These are phyloP conservation scores for Kodamaea hsintzibuensis DNA, from an alignment of 805 yeast genomes.

Conservation along the genomic window DNA sequence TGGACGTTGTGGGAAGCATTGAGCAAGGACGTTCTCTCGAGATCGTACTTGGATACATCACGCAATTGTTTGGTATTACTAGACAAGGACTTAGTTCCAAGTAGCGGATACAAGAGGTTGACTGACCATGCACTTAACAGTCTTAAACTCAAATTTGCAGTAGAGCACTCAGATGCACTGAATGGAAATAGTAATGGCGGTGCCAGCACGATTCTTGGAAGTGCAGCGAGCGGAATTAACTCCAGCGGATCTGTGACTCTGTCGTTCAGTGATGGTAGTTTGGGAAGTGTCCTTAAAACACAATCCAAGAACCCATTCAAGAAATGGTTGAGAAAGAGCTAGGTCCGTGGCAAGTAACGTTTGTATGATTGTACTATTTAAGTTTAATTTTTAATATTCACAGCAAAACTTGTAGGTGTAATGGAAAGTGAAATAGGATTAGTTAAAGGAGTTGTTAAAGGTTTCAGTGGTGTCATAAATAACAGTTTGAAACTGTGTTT, in stretches of 20 bases:
- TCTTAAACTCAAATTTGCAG: slow-evolving; percentile 33
- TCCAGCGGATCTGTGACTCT: slow-evolving; percentile 15
- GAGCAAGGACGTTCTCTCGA: slow-evolving; percentile 29
- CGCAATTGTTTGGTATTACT: slow-evolving; percentile 32
- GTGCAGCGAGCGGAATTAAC: neutral
- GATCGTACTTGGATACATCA: slow-evolving; percentile 31
- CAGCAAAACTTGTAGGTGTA: neutral
- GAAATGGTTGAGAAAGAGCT: slow-evolving; percentile 36
- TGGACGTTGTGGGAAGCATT: slow-evolving; percentile 38
- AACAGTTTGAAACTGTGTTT: too few species aligned
- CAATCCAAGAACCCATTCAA: slow-evolving; percentile 39
- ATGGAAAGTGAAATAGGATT: too few species aligned
- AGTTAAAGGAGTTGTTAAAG: too few species aligned
- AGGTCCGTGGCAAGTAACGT: neutral
- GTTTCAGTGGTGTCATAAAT: too few species aligned
- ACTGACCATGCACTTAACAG: slow-evolving; percentile 30
- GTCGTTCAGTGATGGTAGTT: slow-evolving; percentile 25
- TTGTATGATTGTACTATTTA: neutral
- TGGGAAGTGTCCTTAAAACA: slow-evolving; percentile 23
- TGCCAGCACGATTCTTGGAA: slow-evolving; percentile 2
- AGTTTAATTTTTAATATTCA: neutral
- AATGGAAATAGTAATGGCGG: slow-evolving; percentile 8
- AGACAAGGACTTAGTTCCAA: slow-evolving; percentile 23
- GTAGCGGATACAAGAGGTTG: slow-evolving; percentile 28
- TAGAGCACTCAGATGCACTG: slow-evolving; percentile 10